Evolutionary conservation across 2,329 filamentous ascomycete genomes (phyloP), one percentile per base, ranked within the genome.

Genomic region (Elsinoe perseae): DNA sequence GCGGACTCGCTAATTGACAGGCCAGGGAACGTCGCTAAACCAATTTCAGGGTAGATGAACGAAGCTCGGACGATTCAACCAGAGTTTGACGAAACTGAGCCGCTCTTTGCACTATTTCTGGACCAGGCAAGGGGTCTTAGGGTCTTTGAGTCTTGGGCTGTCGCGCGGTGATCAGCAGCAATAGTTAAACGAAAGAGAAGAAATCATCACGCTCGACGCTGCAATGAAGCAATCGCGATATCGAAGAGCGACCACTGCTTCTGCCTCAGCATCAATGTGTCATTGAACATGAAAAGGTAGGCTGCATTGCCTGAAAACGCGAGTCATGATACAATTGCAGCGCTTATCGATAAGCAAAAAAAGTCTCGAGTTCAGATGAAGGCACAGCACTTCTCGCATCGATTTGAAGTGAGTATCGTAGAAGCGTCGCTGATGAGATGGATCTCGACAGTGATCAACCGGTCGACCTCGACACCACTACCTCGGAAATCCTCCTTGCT

Each of bases 401-500:
- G n/a, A n/a, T n/a, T n/a, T n/a, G n/a, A n/a, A n/a, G n/a, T n/a
- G n/a, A n/a, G n/a, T n/a, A n/a, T n/a, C n/a, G n/a, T n/a, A n/a
- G n/a, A n/a, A n/a, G n/a, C 14, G 14, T 30, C 32, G 40, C 12
- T 8, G 20, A 5, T 16, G 10, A 20, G 18, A 27, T 27, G 21
- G 50, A 60, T 20, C 21, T 21, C 4, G 56, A 61, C 28, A 64
- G 63, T 57, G 59, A 59, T 21, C 58, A 63, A 50, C 60, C 58
- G 27, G 56, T 70, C 52, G 70, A 77, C 58, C 70, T 70, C 6
- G 73, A 77, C 62, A 72, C 75, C 0, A 67, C 67, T 56, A 71
- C 69, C 16, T 81, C 85, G 70, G 77, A 80, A 59, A 80, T 87
- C 61, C 79, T 88, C 55, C 78, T 85, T 48, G 82, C 83, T 20